Evolutionary conservation across 2,329 filamentous ascomycete genomes (phyloP).

Genomic region (Aspergillus intermedius): DNA sequence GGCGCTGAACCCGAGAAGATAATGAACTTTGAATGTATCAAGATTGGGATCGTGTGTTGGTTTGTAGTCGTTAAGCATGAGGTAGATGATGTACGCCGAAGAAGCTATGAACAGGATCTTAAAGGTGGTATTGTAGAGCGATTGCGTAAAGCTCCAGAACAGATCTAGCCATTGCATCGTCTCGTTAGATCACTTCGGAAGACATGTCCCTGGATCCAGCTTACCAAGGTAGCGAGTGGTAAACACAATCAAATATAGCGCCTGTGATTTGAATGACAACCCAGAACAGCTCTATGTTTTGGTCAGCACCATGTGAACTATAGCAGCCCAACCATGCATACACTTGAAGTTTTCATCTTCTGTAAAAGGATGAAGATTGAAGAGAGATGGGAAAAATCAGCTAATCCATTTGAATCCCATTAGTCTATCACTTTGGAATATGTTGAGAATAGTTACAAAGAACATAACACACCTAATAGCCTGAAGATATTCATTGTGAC

Average conservation of each 20-base stretch:
- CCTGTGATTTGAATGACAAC: slow-evolving; percentile 98
- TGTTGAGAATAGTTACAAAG: background rate
- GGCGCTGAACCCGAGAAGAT: slow-evolving; percentile 75
- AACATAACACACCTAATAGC: slow-evolving; percentile 49
- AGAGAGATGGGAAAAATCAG: slow-evolving; percentile 88
- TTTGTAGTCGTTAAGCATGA: slow-evolving; percentile 97
- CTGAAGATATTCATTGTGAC: slow-evolving; percentile 63
- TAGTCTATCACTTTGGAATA: background rate
- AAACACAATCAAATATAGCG: slow-evolving; percentile 89
- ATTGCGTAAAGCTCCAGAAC: slow-evolving; percentile 73
- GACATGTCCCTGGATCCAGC: slow-evolving; percentile 5
- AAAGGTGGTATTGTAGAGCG: slow-evolving; percentile 88
- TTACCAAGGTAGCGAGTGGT: slow-evolving; percentile 82
- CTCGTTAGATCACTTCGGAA: background rate
- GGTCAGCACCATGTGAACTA: slow-evolving; percentile 5
- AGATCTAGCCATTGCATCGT: slow-evolving; percentile 55
- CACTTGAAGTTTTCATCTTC: slow-evolving; percentile 91
- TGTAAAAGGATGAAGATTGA: slow-evolving; percentile 93
- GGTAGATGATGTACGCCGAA: slow-evolving; percentile 90
- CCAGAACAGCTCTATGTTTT: slow-evolving; percentile 75
- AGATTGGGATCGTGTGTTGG: slow-evolving; percentile 94
- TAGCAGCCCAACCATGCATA: slow-evolving; percentile 41
- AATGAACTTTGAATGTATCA: slow-evolving; percentile 96
- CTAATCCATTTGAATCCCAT: slow-evolving; percentile 40
- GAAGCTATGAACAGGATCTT: slow-evolving; percentile 91